Base-by-base conservation (phyloP, 768 basidiomycete species). In the Hemileccinum rubropunctum region DNA sequence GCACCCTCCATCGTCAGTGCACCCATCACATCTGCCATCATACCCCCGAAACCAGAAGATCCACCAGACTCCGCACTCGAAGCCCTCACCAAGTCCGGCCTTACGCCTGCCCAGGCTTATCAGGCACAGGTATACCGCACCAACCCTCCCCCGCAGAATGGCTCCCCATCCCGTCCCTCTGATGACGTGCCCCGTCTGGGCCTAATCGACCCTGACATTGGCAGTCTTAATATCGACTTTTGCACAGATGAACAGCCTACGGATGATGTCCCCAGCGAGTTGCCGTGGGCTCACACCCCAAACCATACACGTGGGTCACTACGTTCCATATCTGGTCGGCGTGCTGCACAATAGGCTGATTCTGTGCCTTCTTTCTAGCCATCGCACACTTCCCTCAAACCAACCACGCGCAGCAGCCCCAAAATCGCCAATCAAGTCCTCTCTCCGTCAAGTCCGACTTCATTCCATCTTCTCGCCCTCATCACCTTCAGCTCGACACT, bases 91-190 rank as follows among this genome's bases (percentile, higher is more conserved):
- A 73, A 71, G 47, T 70, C 76, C 32, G 83, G 81, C 3, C 76
- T 89, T 45, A 86, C 87, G 4, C 82, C 86, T 38, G 85, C 87
- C 10, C 89, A 91, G 65, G 83, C 86, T 32, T 91, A 90, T 70
- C 90, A 89, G 61, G 81, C 83, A 8, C 86, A 91, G 65, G 76
- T 88, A 40, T 83, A 82, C 59, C 69, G 68, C 50, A 80, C 75
- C 59, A 73, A 66, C 49, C 70, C 76, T 36, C 59, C 68, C 57
- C 48, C 58, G 49, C 69, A 48, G 53, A 68, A 73, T 42, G 69
- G 68, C 51, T 40, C 45, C 13, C 51, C 64, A 11, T 49, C 63
- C 44, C 6, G 23, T 23, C 23, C 23, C 23, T 23, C 23, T 23
- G 56, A 57, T 35, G 62, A 67, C 18, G 56, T 73, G 32, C 76